phyloP scores from a whole-genome alignment of 2,329 filamentous ascomycete genomes.

The Xylariaceae sp. region DNA sequence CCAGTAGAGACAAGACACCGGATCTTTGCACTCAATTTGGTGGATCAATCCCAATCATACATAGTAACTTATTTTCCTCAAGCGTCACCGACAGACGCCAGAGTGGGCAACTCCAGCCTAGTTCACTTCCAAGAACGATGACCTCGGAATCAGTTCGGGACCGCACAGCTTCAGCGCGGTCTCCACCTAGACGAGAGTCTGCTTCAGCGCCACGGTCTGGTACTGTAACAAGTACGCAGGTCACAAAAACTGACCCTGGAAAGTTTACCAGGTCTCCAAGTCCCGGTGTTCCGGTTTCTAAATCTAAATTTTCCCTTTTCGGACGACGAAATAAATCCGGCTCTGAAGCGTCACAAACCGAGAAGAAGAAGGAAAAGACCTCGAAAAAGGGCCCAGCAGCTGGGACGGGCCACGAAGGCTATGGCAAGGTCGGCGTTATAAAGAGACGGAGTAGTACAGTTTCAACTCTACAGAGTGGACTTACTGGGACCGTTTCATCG shows the following conservation, averaged over 20 bases:
- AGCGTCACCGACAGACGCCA: constrained; percentile 47
- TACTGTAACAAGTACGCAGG: constrained; percentile 15
- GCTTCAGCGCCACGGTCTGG: constrained; percentile 33
- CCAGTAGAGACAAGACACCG: constrained; percentile 65
- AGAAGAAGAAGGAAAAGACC: constrained; percentile 54
- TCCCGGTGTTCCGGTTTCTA: constrained; percentile 54
- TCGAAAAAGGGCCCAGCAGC: constrained; percentile 75
- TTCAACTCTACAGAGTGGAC: constrained; percentile 44
- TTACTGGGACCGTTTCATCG: constrained; percentile 43
- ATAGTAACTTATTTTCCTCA: constrained; percentile 54
- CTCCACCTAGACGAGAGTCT: constrained; percentile 35
- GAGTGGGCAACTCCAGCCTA: constrained; percentile 37
- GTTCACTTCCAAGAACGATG: constrained; percentile 35
- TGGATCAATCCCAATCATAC: constrained; percentile 53
- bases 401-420: constrained; percentile 91
- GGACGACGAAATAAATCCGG: constrained; percentile 65
- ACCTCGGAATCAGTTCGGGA: constrained; percentile 35
- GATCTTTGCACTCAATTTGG: constrained; percentile 55
- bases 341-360: constrained; percentile 42
- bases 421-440: constrained; percentile 60
- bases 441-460: constrained; percentile 62
- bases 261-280: constrained; percentile 46
- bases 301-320: constrained; percentile 73
- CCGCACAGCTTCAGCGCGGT: constrained; percentile 28
- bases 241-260: constrained; percentile 28